Evolutionary conservation across 1,284 basidiomycete species (phyloP).

Genomic region (Malassezia obtusa): DNA sequence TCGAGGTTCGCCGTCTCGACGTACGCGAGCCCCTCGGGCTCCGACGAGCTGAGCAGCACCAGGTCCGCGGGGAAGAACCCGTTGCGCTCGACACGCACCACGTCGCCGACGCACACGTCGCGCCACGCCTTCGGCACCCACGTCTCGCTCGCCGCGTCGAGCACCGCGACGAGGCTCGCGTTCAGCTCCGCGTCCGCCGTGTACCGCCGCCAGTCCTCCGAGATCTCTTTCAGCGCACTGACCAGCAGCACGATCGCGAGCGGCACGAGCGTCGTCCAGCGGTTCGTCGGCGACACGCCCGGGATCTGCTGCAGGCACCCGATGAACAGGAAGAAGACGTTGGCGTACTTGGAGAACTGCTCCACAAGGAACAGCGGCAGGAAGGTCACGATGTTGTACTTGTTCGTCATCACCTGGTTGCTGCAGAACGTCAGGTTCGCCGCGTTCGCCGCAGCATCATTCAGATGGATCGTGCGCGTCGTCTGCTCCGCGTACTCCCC

Average conservation of each 20-base stretch:
- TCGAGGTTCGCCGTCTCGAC: slow-evolving; percentile 96
- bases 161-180: slow-evolving; percentile 67
- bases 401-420: slow-evolving; percentile 88
- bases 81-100: slow-evolving; percentile 79
- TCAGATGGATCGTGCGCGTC: slow-evolving; percentile 37
- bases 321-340: slow-evolving; percentile 97
- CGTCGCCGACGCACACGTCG: slow-evolving; percentile 78
- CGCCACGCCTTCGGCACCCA: slow-evolving; percentile 79
- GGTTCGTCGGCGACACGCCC: slow-evolving; percentile 89
- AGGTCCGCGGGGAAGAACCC: slow-evolving; percentile 95
- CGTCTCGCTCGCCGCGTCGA: slow-evolving; percentile 56
- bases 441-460: slow-evolving; percentile 37
- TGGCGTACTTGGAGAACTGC: slow-evolving; percentile 98
- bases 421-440: slow-evolving; percentile 35
- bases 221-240: slow-evolving; percentile 90
- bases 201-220: slow-evolving; percentile 95
- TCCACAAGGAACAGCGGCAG: slow-evolving; percentile 82
- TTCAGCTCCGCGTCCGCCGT: slow-evolving; percentile 90
- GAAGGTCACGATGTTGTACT: slow-evolving; percentile 84
- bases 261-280: slow-evolving; percentile 88
- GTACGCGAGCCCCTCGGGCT: slow-evolving; percentile 93
- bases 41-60: slow-evolving; percentile 74
- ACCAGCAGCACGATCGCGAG: slow-evolving; percentile 80
- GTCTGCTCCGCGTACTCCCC: slow-evolving; percentile 24
- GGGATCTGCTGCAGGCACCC: slow-evolving; percentile 97